Evolutionary conservation across 164 flowering plant genomes (phyloP).

Genomic region (Piper longum): DNA sequence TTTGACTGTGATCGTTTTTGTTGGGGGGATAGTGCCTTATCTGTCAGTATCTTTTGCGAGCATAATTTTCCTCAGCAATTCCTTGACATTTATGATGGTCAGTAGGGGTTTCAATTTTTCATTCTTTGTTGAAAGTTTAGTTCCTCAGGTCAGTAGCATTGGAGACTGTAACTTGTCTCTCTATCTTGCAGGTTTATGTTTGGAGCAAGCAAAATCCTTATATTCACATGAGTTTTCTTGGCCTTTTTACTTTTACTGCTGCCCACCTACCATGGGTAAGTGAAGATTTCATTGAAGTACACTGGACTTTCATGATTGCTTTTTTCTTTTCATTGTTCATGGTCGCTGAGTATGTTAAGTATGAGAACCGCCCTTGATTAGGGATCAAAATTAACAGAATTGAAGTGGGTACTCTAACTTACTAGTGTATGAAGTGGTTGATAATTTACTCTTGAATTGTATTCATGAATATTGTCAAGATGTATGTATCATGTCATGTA

Average conservation of each 20-base stretch:
- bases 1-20: conserved; percentile 76
- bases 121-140: background rate
- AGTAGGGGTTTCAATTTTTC: conserved; percentile 12
- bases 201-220: conserved; percentile 99
- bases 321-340: too few relatives aligned
- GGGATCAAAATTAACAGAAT: background rate
- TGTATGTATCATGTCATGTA: background rate
- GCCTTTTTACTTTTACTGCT: conserved; percentile 95
- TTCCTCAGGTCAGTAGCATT: background rate
- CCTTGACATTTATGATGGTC: conserved; percentile 99
- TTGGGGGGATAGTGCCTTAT: conserved; percentile 93
- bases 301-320: too few relatives aligned
- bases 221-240: conserved; percentile 98
- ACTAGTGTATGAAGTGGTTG: background rate
- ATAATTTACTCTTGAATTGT: background rate
- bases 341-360: too few relatives aligned
- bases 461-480: background rate
- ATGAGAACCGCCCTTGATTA: background rate
- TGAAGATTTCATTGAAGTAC: background rate
- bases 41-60: conserved; percentile 84
- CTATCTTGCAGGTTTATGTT: conserved; percentile 66
- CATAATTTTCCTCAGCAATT: conserved; percentile 93
- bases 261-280: conserved; percentile 98
- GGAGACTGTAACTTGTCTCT: background rate
- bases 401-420: background rate